phyloP scores from a whole-genome alignment of 495 filamentous ascomycete species.

The Annulohypoxylon nitens region DNA sequence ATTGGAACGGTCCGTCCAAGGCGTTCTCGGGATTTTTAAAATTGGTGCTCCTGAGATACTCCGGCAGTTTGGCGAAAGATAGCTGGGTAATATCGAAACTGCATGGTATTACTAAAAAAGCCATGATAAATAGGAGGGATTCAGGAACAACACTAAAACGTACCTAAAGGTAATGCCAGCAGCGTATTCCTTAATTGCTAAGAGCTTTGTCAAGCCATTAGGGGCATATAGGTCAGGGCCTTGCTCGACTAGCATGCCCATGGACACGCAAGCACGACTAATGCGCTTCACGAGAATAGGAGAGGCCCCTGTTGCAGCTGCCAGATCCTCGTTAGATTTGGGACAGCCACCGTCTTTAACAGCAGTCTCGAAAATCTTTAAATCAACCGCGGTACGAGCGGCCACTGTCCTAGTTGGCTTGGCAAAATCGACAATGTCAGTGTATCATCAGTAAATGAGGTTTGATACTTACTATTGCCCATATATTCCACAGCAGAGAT shows the following conservation, averaged over 20 bases:
- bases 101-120: neutral
- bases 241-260: neutral
- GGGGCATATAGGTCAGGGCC: neutral
- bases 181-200: neutral
- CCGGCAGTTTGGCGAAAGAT: neutral
- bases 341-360: neutral
- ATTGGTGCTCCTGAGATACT: neutral
- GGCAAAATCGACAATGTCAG: neutral
- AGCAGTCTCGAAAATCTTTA: neutral
- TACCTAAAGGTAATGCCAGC: neutral
- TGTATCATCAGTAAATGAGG: neutral
- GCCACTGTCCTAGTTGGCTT: neutral
- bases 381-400: neutral
- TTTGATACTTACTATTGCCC: neutral
- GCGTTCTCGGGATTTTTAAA: neutral
- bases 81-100: neutral
- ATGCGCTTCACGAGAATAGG: slow-evolving; percentile 1
- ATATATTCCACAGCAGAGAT: neutral
- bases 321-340: neutral
- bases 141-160: neutral
- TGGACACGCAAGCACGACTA: neutral
- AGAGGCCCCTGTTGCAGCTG: neutral
- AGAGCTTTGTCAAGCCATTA: neutral
- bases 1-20: neutral
- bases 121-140: neutral